Evolutionary conservation across 2,329 filamentous ascomycete species (phyloP).

Genomic region (Trichoderma endophyticum): DNA sequence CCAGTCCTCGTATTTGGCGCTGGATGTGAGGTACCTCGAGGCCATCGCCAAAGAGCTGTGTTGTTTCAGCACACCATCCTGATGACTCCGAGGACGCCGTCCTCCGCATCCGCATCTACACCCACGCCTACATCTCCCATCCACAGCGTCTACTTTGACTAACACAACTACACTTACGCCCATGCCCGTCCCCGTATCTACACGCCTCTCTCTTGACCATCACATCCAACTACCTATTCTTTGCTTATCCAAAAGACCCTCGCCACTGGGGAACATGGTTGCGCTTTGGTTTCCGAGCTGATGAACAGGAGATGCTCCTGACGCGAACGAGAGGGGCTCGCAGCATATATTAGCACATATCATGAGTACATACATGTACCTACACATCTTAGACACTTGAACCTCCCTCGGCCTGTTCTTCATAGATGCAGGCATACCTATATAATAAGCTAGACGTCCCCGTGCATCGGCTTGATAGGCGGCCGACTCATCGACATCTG

Average conservation of each 20-base stretch:
- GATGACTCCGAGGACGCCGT: conserved; percentile 9
- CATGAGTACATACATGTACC: not conserved
- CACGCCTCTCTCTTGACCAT: not conserved
- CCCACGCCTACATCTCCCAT: not conserved
- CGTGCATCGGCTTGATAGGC: conserved; percentile 2
- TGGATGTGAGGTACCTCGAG: not conserved
- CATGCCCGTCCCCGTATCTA: not conserved
- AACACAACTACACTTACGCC: not conserved
- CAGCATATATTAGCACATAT: not conserved
- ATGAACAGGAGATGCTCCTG: not conserved
- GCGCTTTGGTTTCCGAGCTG: not conserved
- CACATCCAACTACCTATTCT: not conserved
- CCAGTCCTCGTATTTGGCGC: not conserved
- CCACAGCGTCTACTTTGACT: not conserved
- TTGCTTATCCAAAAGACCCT: not conserved
- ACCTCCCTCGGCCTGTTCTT: not conserved
- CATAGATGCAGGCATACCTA: not conserved
- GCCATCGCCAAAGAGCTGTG: conserved; percentile 10
- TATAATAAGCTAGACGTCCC: conserved; percentile 12
- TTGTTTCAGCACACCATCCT: conserved; percentile 16
- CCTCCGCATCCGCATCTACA: conserved; percentile 6
- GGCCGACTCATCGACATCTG: conserved; percentile 7
- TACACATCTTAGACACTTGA: not conserved
- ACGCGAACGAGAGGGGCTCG: not conserved
- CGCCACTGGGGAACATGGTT: not conserved